Base-by-base conservation (phyloP, 129 eudicot genomes). In the Lactuca sativa region DNA sequence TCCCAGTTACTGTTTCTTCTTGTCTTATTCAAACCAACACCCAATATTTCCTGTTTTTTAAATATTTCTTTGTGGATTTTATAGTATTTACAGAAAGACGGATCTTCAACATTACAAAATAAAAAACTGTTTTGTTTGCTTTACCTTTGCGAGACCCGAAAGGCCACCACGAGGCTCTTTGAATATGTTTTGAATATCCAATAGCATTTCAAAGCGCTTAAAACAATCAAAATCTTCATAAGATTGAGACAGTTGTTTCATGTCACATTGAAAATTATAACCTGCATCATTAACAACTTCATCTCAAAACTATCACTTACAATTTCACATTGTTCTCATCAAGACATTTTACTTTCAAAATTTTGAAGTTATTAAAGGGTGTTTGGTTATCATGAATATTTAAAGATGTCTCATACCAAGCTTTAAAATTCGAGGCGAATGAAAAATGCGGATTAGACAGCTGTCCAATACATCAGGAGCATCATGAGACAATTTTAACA, bases 1-100 rank as follows among this genome's bases (percentile, higher is more conserved):
- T 95, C 99, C 99, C 99, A 95, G 25, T 95, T 82, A 82, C 97
- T 87, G 70, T 90, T 95, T 77, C 99, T 79, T 76, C 97, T 90
- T 21, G 96, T 95, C 82, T 95, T 95, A 72, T 95, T 88, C 66
- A 95, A 74, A 58, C 96, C 96, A 66, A 85, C 75, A 18, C 99
- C 99, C 80, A 95, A 67, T 66, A 90, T 83, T 80, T 85, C 92
- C 99, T 95, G 80, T 57, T 62, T 54, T 48, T 58, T 15, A 37
- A 15, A 5, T 25, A 7, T 37, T 32, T 33, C 11, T 21, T 31
- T 17, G 67, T 62, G 48, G 59, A 21, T 41, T 47, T 54, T 16
- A 7, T 6, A 9, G 41, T 1, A 5, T 0, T 9, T 43, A 0
- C 2, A 43, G 56, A 38, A 17, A 49, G 14, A 15, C 7, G 30